Conservation (phyloP, 2,329 filamentous ascomycete genomes). For the Ophiostoma himal-ulmi region DNA sequence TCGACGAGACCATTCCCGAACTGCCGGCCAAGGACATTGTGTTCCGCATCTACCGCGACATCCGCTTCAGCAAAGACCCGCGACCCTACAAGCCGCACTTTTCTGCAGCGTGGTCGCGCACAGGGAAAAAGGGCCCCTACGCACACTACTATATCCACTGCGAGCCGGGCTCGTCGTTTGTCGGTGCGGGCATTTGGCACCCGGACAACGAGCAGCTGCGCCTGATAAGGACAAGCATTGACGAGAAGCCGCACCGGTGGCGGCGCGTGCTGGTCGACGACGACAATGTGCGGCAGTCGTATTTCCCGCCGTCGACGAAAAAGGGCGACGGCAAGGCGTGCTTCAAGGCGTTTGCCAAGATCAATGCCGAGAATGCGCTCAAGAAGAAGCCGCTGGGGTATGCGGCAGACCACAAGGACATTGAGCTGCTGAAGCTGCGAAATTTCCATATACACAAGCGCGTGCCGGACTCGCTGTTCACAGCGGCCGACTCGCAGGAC, state of each 20-base stretch:
- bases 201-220: constrained; percentile 63
- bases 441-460: constrained; percentile 69
- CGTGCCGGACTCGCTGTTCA: constrained; percentile 60
- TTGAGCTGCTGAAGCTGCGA: constrained; percentile 71
- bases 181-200: constrained; percentile 79
- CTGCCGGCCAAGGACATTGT: constrained; percentile 79
- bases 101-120: constrained; percentile 80
- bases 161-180: constrained; percentile 61
- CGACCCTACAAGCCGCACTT: constrained; percentile 86
- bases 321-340: constrained; percentile 49
- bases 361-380: constrained; percentile 68
- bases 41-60: constrained; percentile 81
- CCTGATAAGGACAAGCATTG: constrained; percentile 66
- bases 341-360: constrained; percentile 59
- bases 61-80: constrained; percentile 75
- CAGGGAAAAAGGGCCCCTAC: constrained; percentile 79
- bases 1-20: constrained; percentile 79
- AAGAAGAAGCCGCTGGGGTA: constrained; percentile 86
- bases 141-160: constrained; percentile 85
- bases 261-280: constrained; percentile 57
- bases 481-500: constrained; percentile 56
- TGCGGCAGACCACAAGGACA: constrained; percentile 66
- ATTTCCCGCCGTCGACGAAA: constrained; percentile 46
- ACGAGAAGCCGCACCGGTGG: constrained; percentile 64
- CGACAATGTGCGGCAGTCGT: constrained; percentile 56